Conservation (phyloP, 106 monocot species). For the Phalaenopsis equestris region DNA sequence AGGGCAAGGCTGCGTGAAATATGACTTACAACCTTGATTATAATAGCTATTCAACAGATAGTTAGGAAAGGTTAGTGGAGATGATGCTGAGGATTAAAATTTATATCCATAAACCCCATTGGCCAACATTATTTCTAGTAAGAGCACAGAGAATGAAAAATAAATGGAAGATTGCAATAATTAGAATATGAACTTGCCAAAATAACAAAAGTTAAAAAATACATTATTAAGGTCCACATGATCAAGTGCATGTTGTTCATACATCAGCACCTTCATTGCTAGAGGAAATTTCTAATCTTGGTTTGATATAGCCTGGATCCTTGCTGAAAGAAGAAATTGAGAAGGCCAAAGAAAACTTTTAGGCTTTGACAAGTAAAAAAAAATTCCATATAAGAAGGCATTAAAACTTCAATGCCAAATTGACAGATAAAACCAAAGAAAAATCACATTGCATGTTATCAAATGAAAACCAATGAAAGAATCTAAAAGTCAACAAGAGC, state of each 20-base stretch:
- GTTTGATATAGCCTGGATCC: constrained; percentile 86
- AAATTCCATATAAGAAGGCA: neutral
- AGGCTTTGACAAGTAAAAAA: neutral
- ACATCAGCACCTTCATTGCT: constrained; percentile 25
- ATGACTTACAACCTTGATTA: neutral
- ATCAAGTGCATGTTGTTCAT: constrained; percentile 9
- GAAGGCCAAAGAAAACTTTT: neutral
- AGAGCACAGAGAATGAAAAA: neutral
- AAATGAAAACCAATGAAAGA: neutral
- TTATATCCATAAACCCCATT: neutral
- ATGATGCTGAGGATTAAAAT: neutral
- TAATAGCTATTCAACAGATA: neutral
- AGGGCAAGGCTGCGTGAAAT: neutral
- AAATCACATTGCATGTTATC: neutral
- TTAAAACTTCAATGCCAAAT: neutral
- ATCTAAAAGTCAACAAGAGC: neutral
- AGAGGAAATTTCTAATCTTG: constrained; percentile 27
- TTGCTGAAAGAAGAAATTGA: constrained; percentile 50
- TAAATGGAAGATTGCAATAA: neutral
- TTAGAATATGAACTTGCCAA: neutral
- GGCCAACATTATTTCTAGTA: neutral
- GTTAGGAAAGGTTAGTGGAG: neutral
- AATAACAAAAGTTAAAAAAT: neutral
- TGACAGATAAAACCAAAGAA: neutral
- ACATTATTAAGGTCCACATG: neutral